phyloP scores from a whole-genome alignment of 805 yeast species.

The Pichia eremophila region DNA sequence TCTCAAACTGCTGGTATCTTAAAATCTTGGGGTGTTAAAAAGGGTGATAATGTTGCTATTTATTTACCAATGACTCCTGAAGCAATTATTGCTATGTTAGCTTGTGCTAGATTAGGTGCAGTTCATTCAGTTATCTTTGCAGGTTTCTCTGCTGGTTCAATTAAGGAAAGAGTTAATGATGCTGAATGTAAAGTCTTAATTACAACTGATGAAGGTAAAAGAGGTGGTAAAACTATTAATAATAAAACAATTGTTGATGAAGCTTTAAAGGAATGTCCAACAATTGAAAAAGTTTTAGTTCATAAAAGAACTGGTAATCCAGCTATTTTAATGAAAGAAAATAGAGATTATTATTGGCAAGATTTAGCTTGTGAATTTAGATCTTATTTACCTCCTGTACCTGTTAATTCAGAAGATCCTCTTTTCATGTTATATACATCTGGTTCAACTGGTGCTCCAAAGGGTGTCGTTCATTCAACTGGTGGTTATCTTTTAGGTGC shows the following conservation, averaged over 20 bases:
- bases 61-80: slow-evolving; percentile 98
- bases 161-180: slow-evolving; percentile 82
- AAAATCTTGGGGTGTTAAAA: slow-evolving; percentile 73
- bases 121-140: slow-evolving; percentile 95
- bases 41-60: slow-evolving; percentile 95
- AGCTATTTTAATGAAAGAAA: slow-evolving; percentile 61
- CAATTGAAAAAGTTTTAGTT: slow-evolving; percentile 77
- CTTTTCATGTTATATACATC: slow-evolving; percentile 92
- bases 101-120: slow-evolving; percentile 90
- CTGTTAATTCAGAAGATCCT: slow-evolving; percentile 91
- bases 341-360: slow-evolving; percentile 94
- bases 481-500: slow-evolving; percentile 95
- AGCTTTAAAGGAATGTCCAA: slow-evolving; percentile 67
- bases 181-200: slow-evolving; percentile 80
- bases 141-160: slow-evolving; percentile 90
- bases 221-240: slow-evolving; percentile 90
- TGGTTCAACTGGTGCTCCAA: slow-evolving; percentile 97
- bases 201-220: slow-evolving; percentile 90
- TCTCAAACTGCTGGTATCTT: slow-evolving; percentile 80
- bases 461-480: slow-evolving; percentile 93
- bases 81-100: slow-evolving; percentile 89
- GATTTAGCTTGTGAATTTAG: slow-evolving; percentile 76
- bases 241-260: slow-evolving; percentile 94
- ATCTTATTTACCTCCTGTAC: slow-evolving; percentile 76
- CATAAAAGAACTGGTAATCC: slow-evolving; percentile 78